Conservation (phyloP, 2,329 filamentous ascomycete genomes). For the Chaetomium globosum region DNA sequence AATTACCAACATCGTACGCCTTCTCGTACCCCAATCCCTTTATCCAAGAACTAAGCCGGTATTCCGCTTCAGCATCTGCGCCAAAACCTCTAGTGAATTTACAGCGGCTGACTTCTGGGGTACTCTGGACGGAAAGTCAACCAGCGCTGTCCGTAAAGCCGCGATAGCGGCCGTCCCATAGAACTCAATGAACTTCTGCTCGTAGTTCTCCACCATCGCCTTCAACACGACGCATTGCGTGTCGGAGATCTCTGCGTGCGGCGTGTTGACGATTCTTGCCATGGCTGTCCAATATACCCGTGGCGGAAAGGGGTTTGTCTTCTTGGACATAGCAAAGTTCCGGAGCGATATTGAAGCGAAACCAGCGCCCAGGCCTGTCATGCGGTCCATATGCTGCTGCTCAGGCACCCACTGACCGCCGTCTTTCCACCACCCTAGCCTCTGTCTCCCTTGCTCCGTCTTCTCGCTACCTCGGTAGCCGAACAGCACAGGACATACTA, state of each 20-base stretch:
- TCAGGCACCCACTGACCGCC: slow-evolving; percentile 64
- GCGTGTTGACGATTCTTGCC: slow-evolving; percentile 75
- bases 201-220: slow-evolving; percentile 71
- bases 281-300: slow-evolving; percentile 81
- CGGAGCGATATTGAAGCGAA: slow-evolving; percentile 82
- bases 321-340: slow-evolving; percentile 72
- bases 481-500: slow-evolving; percentile 81
- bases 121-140: slow-evolving; percentile 69
- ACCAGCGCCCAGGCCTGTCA: slow-evolving; percentile 81
- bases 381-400: slow-evolving; percentile 76
- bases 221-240: slow-evolving; percentile 73
- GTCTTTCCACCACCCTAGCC: slow-evolving; percentile 74
- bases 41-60: slow-evolving; percentile 53
- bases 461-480: slow-evolving; percentile 77
- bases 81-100: slow-evolving; percentile 56
- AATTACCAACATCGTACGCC: not conserved
- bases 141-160: slow-evolving; percentile 67
- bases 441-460: slow-evolving; percentile 65
- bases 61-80: slow-evolving; percentile 55
- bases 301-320: slow-evolving; percentile 74
- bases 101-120: slow-evolving; percentile 53
- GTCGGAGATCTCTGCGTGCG: slow-evolving; percentile 66
- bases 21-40: not conserved
- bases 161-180: slow-evolving; percentile 78
- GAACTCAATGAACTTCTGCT: slow-evolving; percentile 74